Evolutionary conservation across 1,139 yeast genomes (phyloP), one percentile per base, ranked within the genome.

Genomic region (Diutina ranongensis): DNA sequence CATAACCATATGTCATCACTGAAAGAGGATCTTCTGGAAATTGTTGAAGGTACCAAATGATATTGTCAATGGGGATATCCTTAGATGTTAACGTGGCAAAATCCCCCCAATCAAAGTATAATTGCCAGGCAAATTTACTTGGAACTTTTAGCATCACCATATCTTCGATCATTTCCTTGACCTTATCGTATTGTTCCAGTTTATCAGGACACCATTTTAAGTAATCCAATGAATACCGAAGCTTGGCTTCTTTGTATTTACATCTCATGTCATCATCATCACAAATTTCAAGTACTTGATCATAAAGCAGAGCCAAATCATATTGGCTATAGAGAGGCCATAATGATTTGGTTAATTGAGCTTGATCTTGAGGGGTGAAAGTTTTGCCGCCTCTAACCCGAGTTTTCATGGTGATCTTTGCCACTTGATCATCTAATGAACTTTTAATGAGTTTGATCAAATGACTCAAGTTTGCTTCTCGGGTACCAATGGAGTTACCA

Each of bases 41-140:
- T 27, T 66, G 59, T 35, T 68, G 65, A 40, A 84, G 63, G 56
- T 75, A 86, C 35, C 65, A 68, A 4, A 66, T 53, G 1, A 87
- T 54, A 8, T 68, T 57, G 2, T 64, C 67, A 27, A 70, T 57
- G 21, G 42, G 42, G 12, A 38, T 38, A 45, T 80, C 80, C 45
- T 85, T 58, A 2, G 74, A 72, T 8, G 54, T 54, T 13, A 87
- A 59, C 9, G 68, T 63, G 2, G 58, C 59, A 8, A 71, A 72
- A 58, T 92, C 96, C 33, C 64, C 53, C 83, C 92, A 83, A 54
- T 92, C 95, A 53, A 88, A 76, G 54, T 78, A 78, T 13, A 83
- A 58, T 45, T 74, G 70, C 95, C 96, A 92, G 1, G 92, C 87
- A 36, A 75, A 65, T 27, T 74, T 64, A 22, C 80, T 78, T 25